Evolutionary conservation across 805 yeast genomes (phyloP).

Genomic region (Candida quercuum): DNA sequence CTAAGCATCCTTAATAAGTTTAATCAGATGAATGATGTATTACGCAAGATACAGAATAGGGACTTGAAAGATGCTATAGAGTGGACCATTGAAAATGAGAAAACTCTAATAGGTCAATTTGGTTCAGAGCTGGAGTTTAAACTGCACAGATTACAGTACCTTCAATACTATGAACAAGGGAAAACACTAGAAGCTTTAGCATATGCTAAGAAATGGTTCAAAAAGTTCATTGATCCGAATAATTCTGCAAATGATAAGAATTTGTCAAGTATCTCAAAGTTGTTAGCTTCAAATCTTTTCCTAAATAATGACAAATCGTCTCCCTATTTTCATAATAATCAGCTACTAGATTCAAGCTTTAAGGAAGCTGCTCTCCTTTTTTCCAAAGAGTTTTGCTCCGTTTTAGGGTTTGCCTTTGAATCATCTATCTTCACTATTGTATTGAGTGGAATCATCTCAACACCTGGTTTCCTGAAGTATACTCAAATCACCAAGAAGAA

Average conservation of each 20-base stretch:
- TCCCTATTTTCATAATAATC: conserved; percentile 18
- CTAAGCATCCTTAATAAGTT: conserved; percentile 30
- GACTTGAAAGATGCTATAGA: conserved; percentile 40
- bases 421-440: conserved; percentile 48
- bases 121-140: conserved; percentile 42
- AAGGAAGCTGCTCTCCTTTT: conserved; percentile 30
- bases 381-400: conserved; percentile 43
- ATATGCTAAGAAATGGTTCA: conserved; percentile 39
- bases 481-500: conserved; percentile 36
- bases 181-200: conserved; percentile 29
- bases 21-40: conserved; percentile 36
- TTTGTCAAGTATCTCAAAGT: conserved; percentile 36
- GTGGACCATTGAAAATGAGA: conserved; percentile 36
- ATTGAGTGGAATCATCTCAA: conserved; percentile 47
- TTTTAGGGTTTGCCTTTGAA: conserved; percentile 43
- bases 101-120: conserved; percentile 7
- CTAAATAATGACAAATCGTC: conserved; percentile 16
- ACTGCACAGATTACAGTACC: conserved; percentile 38
- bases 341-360: conserved; percentile 24
- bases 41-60: conserved; percentile 29
- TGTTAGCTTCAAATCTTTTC: conserved; percentile 32
- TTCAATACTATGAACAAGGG: conserved; percentile 25
- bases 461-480: conserved; percentile 48
- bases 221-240: conserved; percentile 33
- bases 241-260: conserved; percentile 9